A percentile compares a stretch with the other conserved stretches of the same genome.
Evolutionary conservation across 441 rosid genomes (phyloP).

Genomic region (Omphalea diandra): DNA sequence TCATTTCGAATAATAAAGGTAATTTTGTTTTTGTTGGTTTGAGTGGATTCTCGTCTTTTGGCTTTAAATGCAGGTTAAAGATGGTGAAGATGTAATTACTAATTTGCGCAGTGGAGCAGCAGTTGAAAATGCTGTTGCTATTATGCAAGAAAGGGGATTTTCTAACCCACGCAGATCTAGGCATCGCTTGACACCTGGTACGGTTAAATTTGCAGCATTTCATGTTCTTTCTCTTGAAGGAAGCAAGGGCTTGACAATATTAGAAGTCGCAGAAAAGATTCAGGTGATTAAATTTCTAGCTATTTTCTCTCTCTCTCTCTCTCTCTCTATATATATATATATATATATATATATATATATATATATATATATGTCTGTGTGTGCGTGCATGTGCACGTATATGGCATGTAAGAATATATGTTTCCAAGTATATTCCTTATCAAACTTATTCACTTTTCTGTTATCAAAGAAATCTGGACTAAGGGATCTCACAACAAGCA

Average conservation of each 20-base stretch:
- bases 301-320: no score
- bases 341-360: background rate
- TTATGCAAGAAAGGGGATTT: conserved; percentile 84
- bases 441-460: conserved; percentile 9
- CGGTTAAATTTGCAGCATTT: conserved; percentile 91
- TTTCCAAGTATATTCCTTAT: no score
- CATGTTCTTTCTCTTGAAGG: conserved; percentile 80
- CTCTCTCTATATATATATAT: no score
- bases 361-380: no score
- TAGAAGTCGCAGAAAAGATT: conserved; percentile 84
- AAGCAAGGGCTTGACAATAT: conserved; percentile 65
- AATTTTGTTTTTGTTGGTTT: no score
- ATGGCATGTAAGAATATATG: no score
- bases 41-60: background rate
- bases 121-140: conserved; percentile 80
- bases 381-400: no score
- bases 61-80: conserved; percentile 47
- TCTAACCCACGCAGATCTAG: conserved; percentile 72
- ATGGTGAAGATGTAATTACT: conserved; percentile 62
- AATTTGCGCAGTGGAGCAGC: conserved; percentile 74
- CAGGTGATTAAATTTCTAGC: conserved; percentile 46
- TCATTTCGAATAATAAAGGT: no score
- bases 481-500: conserved; percentile 84
- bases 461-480: conserved; percentile 70
- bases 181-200: conserved; percentile 92